A percentile compares a stretch with the other conserved stretches of the same genome.
Conservation (phyloP, 225 moss, liverwort and hornwort genomes). For the Thuidium tamariscinum region DNA sequence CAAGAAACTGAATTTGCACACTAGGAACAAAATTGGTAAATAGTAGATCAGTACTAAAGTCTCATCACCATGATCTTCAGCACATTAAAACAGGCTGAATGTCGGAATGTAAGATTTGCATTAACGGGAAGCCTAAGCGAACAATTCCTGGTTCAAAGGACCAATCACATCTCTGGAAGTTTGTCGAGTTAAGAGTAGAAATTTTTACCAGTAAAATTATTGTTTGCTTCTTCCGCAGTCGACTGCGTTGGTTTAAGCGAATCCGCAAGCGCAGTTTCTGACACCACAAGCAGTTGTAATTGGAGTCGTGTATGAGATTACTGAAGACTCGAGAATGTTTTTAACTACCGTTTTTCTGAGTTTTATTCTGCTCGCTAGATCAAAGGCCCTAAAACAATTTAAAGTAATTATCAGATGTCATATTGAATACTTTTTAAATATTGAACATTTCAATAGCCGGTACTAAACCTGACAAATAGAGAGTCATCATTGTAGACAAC, state of each 20-base stretch:
- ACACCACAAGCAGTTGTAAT: neutral
- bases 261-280: neutral
- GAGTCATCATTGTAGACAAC: neutral
- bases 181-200: neutral
- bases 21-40: neutral
- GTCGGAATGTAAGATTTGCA: neutral
- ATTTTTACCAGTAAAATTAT: neutral
- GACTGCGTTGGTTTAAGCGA: neutral
- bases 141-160: neutral
- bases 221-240: neutral
- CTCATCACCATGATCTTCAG: neutral
- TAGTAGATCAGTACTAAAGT: neutral
- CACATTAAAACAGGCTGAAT: neutral
- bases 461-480: neutral
- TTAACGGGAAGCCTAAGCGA: neutral
- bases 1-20: neutral
- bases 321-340: neutral
- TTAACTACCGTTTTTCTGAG: neutral
- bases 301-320: neutral
- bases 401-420: neutral
- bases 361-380: neutral
- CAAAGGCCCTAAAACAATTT: neutral
- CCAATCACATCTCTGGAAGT: neutral
- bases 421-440: neutral
- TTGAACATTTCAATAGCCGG: too few species aligned